Evolutionary conservation across 2,329 filamentous ascomycete species (phyloP).

Genomic region (Botrytis byssoidea): DNA sequence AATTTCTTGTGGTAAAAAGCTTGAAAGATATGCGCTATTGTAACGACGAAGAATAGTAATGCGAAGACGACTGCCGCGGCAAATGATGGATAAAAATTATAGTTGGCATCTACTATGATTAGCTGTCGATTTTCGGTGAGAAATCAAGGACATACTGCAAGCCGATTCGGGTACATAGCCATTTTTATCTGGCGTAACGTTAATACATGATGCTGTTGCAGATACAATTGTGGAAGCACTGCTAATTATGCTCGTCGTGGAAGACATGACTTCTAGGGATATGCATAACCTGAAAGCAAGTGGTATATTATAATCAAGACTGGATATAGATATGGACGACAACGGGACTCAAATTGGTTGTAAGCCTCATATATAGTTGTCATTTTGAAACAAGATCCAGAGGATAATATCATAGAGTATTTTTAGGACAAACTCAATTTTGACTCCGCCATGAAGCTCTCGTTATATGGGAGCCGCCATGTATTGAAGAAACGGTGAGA

Average conservation of each 20-base stretch:
- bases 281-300: background rate
- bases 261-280: background rate
- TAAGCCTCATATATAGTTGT: no score
- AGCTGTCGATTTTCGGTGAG: background rate
- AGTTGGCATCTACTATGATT: slow-evolving; percentile 34
- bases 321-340: background rate
- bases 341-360: no score
- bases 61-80: slow-evolving; percentile 41
- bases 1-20: slow-evolving; percentile 41
- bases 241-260: background rate
- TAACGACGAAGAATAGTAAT: slow-evolving; percentile 40
- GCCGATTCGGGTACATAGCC: slow-evolving; percentile 37
- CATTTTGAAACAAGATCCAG: background rate
- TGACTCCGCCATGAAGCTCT: background rate
- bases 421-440: background rate
- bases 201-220: slow-evolving; percentile 1
- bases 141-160: slow-evolving; percentile 29
- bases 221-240: background rate
- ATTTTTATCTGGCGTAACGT: slow-evolving; percentile 8
- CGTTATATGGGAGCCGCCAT: no score
- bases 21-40: slow-evolving; percentile 39
- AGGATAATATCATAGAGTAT: background rate
- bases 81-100: slow-evolving; percentile 42
- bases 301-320: background rate
- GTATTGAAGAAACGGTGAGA: background rate